A percentile compares a stretch with the other conserved stretches of the same genome.
Evolutionary conservation across 371 early-diverging fungal species (phyloP).

Genomic region (Haplosporangium sp.): DNA sequence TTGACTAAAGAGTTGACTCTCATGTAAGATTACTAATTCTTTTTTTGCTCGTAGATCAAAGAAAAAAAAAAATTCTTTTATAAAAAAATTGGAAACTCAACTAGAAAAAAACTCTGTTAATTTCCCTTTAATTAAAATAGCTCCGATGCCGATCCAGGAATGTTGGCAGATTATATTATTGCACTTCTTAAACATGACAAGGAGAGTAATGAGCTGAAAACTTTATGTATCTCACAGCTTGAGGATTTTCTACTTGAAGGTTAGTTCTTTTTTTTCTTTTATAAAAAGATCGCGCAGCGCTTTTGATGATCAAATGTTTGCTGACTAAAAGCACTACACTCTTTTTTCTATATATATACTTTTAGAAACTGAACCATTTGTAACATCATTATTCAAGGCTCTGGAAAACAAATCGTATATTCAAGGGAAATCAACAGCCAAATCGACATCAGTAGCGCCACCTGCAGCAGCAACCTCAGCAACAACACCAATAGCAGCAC

Average conservation of each 20-base stretch:
- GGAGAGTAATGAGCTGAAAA: conserved; percentile 48
- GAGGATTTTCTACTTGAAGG: conserved; percentile 72
- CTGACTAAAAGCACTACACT: background rate
- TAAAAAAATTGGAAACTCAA: background rate
- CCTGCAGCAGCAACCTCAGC: conserved; percentile 12
- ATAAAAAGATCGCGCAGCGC: no score
- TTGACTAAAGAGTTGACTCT: conserved; percentile 61
- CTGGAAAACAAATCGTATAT: conserved; percentile 56
- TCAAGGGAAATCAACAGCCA: conserved; percentile 1
- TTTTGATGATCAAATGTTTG: background rate
- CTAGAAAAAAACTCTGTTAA: background rate
- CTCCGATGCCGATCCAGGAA: conserved; percentile 84
- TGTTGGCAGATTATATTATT: conserved; percentile 84
- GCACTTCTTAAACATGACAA: conserved; percentile 81
- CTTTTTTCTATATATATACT: background rate
- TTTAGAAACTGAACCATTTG: conserved; percentile 77
- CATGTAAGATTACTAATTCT: conserved; percentile 55
- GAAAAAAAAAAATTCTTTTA: background rate
- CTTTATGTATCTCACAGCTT: conserved; percentile 59
- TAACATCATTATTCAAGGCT: conserved; percentile 69
- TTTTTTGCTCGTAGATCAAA: background rate
- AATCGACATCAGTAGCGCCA: conserved; percentile 2
- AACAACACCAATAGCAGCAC: conserved; percentile 1
- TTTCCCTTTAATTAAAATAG: conserved; percentile 47
- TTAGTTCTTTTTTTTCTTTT: conserved; percentile 20